Evolutionary conservation across 2,329 filamentous ascomycete genomes (phyloP), one percentile per base, ranked within the genome.

Genomic region (Fusarium pseudoanthophilum): DNA sequence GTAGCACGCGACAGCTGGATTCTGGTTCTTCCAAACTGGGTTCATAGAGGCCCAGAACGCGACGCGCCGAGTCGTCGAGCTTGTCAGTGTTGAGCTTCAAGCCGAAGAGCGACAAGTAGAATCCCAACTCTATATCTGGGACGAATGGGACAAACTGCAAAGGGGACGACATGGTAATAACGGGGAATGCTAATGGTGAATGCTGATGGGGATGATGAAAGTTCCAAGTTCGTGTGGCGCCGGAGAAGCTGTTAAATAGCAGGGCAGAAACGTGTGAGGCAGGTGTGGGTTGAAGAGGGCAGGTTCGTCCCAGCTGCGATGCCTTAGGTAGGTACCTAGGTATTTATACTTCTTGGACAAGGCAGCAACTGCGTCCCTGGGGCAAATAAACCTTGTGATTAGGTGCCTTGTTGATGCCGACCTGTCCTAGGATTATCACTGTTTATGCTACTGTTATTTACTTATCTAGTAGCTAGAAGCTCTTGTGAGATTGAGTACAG

Each of bases 101-200:
- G 11, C 92, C 91, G 67, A 97, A 96, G n/a, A 99, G 89, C 10
- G 94, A 92, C 51, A 93, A 92, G 81, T 98, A 99, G 83, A 99
- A 99, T 49, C 95, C 94, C 48, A 98, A 88, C 81, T 99, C 96
- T 79, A 98, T 95, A 84, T 98, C 94, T 55, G 95, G 97, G 45
- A 92, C 90, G 86, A 97, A 98, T 2, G 95, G 92, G 69, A 94
- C 94, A 83, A 95, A 99, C 85, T 89, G 88, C 58, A 90, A 82
- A 28, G 82, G 82, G 36, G 83, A 78, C 59, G 88, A 78, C 84
- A 90, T 92, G 82, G 79, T 26, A 26, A 26, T 26, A 26, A 26
- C 26, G 26, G 26, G 26, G 26, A 26, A 26, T 26, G 26, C 26
- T 26, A 26, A 26, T 26, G 26, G 26, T 26, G 26, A 26, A 26